phyloP scores from a whole-genome alignment of 176 grass and related monocot species.

The Lolium multiflorum region DNA sequence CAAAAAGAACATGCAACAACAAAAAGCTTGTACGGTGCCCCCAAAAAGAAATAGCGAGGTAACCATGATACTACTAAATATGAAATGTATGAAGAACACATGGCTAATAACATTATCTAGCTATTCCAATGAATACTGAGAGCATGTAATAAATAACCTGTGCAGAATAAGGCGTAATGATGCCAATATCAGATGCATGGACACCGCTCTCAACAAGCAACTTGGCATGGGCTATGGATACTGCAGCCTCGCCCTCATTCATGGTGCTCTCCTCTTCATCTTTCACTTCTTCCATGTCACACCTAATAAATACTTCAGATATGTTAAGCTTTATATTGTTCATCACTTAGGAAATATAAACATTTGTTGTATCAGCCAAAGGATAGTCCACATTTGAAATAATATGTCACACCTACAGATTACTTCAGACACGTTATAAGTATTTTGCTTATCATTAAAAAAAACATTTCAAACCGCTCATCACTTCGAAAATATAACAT shows the following conservation, averaged over 20 bases:
- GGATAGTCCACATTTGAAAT: background rate
- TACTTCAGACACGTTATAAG: constrained; percentile 31
- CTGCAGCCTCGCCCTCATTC: constrained; percentile 92
- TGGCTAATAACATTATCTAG: constrained; percentile 38
- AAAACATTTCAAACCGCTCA: constrained; percentile 16
- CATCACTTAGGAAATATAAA: background rate
- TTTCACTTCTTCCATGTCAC: constrained; percentile 99
- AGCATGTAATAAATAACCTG: constrained; percentile 62
- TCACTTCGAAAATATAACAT: background rate
- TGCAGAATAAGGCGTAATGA: constrained; percentile 93
- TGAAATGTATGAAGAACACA: background rate
- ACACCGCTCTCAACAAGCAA: constrained; percentile 90
- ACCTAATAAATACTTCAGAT: constrained; percentile 51
- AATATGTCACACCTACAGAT: constrained; percentile 59
- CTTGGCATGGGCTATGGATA: constrained; percentile 86
- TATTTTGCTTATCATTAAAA: constrained; percentile 8
- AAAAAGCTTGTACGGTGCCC: background rate
- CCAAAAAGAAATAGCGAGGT: constrained; percentile 10
- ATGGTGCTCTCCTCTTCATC: constrained; percentile 95
- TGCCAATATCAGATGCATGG: constrained; percentile 88
- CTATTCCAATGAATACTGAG: constrained; percentile 38
- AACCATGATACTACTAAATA: constrained; percentile 19
- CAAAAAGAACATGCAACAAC: constrained; percentile 22
- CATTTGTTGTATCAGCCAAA: background rate
- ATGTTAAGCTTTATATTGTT: constrained; percentile 26